These are phyloP conservation scores for Tricholoma sp. DNA, from an alignment of 768 basidiomycete species.

Conservation along the genomic window DNA sequence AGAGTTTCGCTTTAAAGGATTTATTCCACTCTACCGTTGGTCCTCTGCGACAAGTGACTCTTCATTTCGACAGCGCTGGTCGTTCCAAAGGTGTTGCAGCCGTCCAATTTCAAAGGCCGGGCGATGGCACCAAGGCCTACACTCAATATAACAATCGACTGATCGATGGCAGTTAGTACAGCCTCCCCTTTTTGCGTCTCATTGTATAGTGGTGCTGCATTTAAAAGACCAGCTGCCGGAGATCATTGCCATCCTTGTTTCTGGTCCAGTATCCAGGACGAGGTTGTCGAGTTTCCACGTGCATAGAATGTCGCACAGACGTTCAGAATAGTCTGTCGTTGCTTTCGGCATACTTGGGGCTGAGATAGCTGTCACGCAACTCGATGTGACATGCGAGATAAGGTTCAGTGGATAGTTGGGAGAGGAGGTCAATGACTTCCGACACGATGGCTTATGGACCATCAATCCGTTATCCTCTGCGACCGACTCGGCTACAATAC, in stretches of 20 bases:
- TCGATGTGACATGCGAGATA: background rate
- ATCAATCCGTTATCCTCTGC: conserved; percentile 1
- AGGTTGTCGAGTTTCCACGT: background rate
- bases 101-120: conserved; percentile 79
- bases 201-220: conserved; percentile 17
- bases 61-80: conserved; percentile 81
- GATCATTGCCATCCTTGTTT: conserved; percentile 42
- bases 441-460: conserved; percentile 12
- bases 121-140: conserved; percentile 89
- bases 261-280: conserved; percentile 20
- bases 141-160: conserved; percentile 96
- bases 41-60: conserved; percentile 74
- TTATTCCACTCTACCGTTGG: conserved; percentile 90
- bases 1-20: conserved; percentile 51
- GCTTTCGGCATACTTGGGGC: background rate
- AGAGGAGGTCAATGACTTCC: conserved; percentile 22
- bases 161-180: conserved; percentile 99
- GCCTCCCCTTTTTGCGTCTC: conserved; percentile 40
- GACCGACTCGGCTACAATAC: conserved; percentile 4
- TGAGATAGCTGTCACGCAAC: background rate
- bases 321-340: background rate
- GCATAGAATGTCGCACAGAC: background rate
- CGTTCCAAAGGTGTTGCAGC: conserved; percentile 89
- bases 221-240: conserved; percentile 28
- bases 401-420: conserved; percentile 14